Conservation (phyloP, 805 yeast species). For the Yarrowia divulgata region DNA sequence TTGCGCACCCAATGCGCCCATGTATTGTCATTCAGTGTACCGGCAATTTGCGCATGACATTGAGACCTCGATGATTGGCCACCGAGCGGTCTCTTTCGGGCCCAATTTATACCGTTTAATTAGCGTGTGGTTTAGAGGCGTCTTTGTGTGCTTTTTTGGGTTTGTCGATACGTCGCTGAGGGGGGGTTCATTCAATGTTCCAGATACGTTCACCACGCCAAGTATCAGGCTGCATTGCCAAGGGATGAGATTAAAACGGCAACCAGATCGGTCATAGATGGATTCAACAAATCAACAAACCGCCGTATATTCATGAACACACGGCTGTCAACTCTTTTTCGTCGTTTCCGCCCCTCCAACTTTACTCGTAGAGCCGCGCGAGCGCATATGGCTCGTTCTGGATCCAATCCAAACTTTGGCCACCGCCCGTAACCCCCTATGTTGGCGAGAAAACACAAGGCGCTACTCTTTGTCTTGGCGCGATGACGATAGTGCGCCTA, state of each 20-base stretch:
- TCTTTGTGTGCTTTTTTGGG: not conserved
- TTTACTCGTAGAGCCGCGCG: constrained; percentile 13
- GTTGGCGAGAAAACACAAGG: not conserved
- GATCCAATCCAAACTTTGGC: not conserved
- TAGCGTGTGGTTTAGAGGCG: not conserved
- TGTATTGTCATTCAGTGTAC: no score
- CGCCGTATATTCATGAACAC: no score
- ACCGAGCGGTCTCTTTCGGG: not conserved
- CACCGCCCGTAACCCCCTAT: not conserved
- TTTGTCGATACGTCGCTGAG: not conserved
- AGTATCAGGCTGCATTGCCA: constrained; percentile 7
- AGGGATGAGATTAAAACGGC: constrained; percentile 13
- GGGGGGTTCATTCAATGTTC: no score
- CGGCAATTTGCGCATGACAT: constrained; percentile 19
- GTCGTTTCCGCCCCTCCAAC: not conserved
- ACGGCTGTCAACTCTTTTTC: not conserved
- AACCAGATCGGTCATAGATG: not conserved
- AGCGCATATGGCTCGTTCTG: constrained; percentile 7
- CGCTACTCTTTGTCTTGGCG: not conserved
- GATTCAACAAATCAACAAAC: no score
- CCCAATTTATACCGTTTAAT: not conserved
- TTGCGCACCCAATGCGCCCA: no score
- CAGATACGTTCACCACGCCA: not conserved
- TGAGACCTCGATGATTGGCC: not conserved
- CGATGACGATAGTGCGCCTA: no score